Evolutionary conservation across 2,329 filamentous ascomycete species (phyloP).

Genomic region (Phaeosphaeria sp.): DNA sequence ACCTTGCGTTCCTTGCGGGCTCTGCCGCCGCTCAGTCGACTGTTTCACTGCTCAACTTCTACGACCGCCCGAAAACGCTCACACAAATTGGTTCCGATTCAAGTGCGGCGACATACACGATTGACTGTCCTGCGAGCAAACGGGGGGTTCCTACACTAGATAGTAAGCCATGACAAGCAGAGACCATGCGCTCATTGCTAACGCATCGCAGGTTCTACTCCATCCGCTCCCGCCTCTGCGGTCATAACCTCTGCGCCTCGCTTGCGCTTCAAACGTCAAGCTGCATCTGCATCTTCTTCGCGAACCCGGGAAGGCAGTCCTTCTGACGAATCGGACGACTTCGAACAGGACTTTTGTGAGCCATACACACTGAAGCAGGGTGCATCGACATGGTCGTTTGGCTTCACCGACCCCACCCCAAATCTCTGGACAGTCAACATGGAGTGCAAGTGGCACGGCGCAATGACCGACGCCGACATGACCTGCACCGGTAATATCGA

Average conservation of each 20-base stretch:
- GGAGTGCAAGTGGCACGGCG: conserved; percentile 31
- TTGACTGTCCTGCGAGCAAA: conserved; percentile 17
- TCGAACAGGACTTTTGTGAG: conserved; percentile 23
- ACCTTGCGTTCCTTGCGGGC: conserved; percentile 22
- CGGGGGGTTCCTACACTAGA: conserved; percentile 16
- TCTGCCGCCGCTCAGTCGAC: conserved; percentile 26
- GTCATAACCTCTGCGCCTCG: conserved; percentile 7
- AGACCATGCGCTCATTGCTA: not conserved
- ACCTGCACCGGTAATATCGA: conserved; percentile 26
- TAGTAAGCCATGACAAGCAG: not conserved
- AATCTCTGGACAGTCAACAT: conserved; percentile 25
- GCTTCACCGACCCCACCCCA: conserved; percentile 26
- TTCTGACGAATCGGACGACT: conserved; percentile 6
- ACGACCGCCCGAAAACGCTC: conserved; percentile 14
- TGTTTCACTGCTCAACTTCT: conserved; percentile 23
- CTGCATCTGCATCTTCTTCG: not conserved
- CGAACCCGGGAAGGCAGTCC: no score
- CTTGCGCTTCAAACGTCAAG: conserved; percentile 9
- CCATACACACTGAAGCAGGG: conserved; percentile 36
- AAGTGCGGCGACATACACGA: conserved; percentile 30
- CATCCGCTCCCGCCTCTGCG: not conserved
- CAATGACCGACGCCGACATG: conserved; percentile 25
- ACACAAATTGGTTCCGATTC: conserved; percentile 28
- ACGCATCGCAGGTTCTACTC: not conserved
- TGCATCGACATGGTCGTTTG: conserved; percentile 21